Percentiles rank a stretch among this genome's conserved stretches.
These are phyloP conservation scores for Prunus kanzakura DNA, from an alignment of 306 rosid species.

Conservation along the genomic window DNA sequence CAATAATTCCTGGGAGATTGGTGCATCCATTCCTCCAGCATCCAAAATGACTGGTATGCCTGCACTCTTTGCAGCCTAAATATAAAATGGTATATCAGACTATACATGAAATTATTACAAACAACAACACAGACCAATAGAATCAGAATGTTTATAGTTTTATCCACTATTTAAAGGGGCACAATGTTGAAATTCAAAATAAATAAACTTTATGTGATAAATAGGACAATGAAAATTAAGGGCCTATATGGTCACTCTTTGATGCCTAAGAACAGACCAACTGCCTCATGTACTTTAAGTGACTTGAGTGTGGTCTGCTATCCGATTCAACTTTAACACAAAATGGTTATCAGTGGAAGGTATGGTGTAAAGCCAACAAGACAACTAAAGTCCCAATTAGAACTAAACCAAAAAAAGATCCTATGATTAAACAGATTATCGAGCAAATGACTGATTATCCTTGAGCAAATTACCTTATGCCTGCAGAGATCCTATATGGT, in stretches of 20 bases:
- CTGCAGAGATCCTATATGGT: neutral
- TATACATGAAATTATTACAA: neutral
- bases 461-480: neutral
- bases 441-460: neutral
- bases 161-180: neutral
- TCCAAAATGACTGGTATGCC: constrained; percentile 82
- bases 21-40: constrained; percentile 82
- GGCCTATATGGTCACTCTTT: neutral
- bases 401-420: too few relatives aligned
- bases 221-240: neutral
- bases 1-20: constrained; percentile 66
- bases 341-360: neutral
- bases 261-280: neutral
- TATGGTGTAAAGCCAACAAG: neutral
- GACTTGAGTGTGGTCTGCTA: neutral
- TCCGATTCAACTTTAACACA: neutral
- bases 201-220: neutral
- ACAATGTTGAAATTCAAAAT: neutral
- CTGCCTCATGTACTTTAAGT: neutral
- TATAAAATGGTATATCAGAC: constrained; percentile 18
- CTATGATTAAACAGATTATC: too few relatives aligned
- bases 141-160: neutral
- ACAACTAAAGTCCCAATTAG: neutral
- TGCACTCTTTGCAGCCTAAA: constrained; percentile 75
- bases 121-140: neutral